These are phyloP conservation scores for Tubosaeta sp. DNA, from an alignment of 768 basidiomycete genomes.

Conservation along the genomic window DNA sequence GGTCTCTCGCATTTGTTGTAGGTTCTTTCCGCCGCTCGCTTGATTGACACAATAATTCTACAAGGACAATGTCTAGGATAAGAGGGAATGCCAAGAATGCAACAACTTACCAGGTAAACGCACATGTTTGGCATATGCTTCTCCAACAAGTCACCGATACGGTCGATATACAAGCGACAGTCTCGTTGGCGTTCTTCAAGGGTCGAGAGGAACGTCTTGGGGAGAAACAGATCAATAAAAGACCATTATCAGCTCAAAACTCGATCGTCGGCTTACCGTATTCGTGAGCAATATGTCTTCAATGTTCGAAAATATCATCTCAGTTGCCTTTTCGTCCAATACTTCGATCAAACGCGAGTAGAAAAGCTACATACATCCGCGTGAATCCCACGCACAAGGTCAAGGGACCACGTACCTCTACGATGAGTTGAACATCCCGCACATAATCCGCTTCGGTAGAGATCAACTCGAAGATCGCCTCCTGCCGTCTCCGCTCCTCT, in stretches of 20 bases:
- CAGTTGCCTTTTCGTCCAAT: constrained; percentile 71
- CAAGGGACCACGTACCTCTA: constrained; percentile 56
- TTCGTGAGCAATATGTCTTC: constrained; percentile 90
- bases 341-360: constrained; percentile 73
- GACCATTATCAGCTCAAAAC: not conserved
- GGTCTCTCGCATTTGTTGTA: constrained; percentile 67
- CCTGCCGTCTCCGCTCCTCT: constrained; percentile 82
- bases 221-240: not conserved
- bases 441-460: constrained; percentile 88
- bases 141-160: constrained; percentile 80
- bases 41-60: constrained; percentile 93
- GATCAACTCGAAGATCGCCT: constrained; percentile 95
- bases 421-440: constrained; percentile 84
- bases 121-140: constrained; percentile 72
- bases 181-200: constrained; percentile 90
- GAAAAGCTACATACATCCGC: constrained; percentile 55
- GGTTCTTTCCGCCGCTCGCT: constrained; percentile 64
- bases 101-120: constrained; percentile 64
- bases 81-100: not conserved
- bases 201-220: constrained; percentile 75
- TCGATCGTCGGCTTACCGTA: constrained; percentile 49
- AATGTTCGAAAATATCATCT: constrained; percentile 86
- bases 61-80: not conserved
- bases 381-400: not conserved
- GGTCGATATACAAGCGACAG: constrained; percentile 87